Evolutionary conservation across 2,329 filamentous ascomycete species (phyloP), one percentile per base, ranked within the genome.

Genomic region (Fusarium sp.): DNA sequence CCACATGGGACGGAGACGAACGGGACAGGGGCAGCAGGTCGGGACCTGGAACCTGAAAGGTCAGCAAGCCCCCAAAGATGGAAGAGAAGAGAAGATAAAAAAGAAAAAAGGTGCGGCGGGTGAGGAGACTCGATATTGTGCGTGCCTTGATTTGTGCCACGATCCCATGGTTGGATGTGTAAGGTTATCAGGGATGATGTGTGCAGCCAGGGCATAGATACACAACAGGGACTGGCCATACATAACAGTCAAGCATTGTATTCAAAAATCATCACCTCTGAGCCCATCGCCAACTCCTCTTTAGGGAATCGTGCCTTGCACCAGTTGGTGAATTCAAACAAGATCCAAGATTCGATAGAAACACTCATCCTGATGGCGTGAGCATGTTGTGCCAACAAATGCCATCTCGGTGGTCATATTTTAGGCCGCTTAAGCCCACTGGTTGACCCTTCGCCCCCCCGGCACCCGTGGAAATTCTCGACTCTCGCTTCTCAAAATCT

Each of bases 261-360:
- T 32, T 25, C 20, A 39, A 20, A 20, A 45, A 41, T 50, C 39
- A 37, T 37, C 30, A 30, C 16, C 30, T 30, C 48, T 75, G 73
- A 75, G 39, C 70, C 73, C 62, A 75, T 75, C 73, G 27, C 73
- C 73, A 75, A 71, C 66, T 68, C 73, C 73, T 74, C 57, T 76
- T 74, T 71, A 45, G 70, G 73, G 73, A 75, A 76, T 64, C 67
- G 69, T 64, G 34, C 69, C 69, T 73, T 61, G 59, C 52, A 59
- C 45, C 27, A 39, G 58, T 74, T 39, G 72, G 66, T 74, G 68
- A 60, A 54, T 67, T 54, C 54, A 62, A 72, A 39, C 23, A 39
- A 54, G 60, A 48, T n/a, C 52, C 61, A 60, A 59, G 23, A 68
- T 25, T 45, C 20, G 7, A 13, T 11, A 11, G 14, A 32, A 67